Percentiles rank a stretch among this genome's conserved stretches.
Evolutionary conservation across 345 rosid genomes (phyloP).

Genomic region (Gossypium turneri): DNA sequence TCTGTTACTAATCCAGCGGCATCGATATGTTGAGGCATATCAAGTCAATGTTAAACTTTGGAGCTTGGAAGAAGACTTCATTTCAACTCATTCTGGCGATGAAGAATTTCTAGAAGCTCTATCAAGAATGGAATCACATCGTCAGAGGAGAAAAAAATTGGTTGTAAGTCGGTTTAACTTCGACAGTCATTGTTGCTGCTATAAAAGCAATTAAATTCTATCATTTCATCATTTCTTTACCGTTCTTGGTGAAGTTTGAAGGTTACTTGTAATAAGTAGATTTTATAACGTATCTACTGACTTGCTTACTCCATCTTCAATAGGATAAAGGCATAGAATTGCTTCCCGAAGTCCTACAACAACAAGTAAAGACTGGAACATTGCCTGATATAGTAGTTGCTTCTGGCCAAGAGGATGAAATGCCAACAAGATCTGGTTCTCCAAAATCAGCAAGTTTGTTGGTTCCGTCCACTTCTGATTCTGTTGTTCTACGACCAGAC

Average conservation of each 20-base stretch:
- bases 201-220: neutral
- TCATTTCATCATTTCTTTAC: neutral
- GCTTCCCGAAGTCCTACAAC: constrained; percentile 71
- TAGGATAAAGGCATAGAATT: constrained; percentile 64
- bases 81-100: constrained; percentile 32
- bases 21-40: constrained; percentile 81
- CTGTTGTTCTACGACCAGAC: constrained; percentile 34
- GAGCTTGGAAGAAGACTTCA: constrained; percentile 55
- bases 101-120: constrained; percentile 58
- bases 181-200: neutral
- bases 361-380: constrained; percentile 51
- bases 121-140: constrained; percentile 55
- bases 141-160: constrained; percentile 66
- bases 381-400: constrained; percentile 28
- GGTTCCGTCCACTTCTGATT: constrained; percentile 30
- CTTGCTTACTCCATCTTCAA: constrained; percentile 25
- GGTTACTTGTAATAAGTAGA: neutral
- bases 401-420: constrained; percentile 41
- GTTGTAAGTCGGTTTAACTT: constrained; percentile 56
- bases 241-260: constrained; percentile 3
- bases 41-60: constrained; percentile 67
- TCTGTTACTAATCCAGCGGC: constrained; percentile 56
- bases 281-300: constrained; percentile 16
- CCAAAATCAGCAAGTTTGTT: constrained; percentile 31
- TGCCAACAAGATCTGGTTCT: constrained; percentile 33